Evolutionary conservation across 345 rosid species (phyloP).

Genomic region (Clarkia xantiana): DNA sequence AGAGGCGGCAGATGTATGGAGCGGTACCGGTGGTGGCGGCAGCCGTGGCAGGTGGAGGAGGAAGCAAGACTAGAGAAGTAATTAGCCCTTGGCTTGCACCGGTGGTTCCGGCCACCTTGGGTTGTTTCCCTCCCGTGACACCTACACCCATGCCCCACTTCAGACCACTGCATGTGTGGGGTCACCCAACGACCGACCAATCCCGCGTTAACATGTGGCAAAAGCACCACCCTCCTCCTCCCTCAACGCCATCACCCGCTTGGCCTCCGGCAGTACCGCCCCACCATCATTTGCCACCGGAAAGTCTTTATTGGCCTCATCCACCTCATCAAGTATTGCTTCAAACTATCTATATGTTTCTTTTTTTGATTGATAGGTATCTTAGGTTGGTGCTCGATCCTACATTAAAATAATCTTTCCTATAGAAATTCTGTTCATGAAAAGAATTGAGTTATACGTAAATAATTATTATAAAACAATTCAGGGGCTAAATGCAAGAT

Average conservation of each 20-base stretch:
- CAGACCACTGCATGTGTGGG: conserved; percentile 87
- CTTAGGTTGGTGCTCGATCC: too few relatives aligned
- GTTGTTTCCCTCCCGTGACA: conserved; percentile 58
- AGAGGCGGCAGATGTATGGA: conserved; percentile 49
- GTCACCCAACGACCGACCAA: conserved; percentile 55
- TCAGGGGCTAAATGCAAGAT: too few relatives aligned
- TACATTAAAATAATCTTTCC: too few relatives aligned
- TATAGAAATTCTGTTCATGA: too few relatives aligned
- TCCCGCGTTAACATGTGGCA: conserved; percentile 45
- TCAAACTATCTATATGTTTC: neutral
- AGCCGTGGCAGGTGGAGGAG: conserved; percentile 9
- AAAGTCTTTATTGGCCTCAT: conserved; percentile 49
- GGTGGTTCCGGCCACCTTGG: conserved; percentile 23
- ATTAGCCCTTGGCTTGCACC: conserved; percentile 31
- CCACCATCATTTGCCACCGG: conserved; percentile 1
- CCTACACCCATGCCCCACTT: conserved; percentile 27
- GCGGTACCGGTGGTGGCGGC: conserved; percentile 9
- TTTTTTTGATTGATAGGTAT: too few relatives aligned
- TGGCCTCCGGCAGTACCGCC: conserved; percentile 21
- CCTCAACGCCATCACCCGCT: conserved; percentile 17
- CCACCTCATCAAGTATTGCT: conserved; percentile 28
- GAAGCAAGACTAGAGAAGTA: conserved; percentile 26
- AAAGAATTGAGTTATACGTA: too few relatives aligned
- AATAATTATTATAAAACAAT: too few relatives aligned
- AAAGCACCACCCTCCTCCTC: conserved; percentile 25